Base-by-base conservation (phyloP, 1,284 basidiomycete species). In the Salmacisia buchloeana region DNA sequence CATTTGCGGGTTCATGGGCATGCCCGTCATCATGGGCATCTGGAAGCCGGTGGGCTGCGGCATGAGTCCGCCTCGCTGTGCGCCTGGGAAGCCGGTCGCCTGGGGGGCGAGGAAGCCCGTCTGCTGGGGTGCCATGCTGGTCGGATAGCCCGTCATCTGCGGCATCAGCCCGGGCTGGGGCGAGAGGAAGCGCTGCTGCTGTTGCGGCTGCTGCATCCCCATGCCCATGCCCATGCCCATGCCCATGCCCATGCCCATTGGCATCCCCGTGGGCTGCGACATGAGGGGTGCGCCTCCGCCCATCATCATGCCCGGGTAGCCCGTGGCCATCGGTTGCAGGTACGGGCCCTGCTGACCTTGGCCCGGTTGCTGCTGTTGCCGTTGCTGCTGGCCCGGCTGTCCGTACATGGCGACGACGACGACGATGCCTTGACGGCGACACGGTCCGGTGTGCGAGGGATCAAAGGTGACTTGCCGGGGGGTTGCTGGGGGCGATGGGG, bases 1-100 rank as follows among this genome's bases (percentile, higher is more conserved):
- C 68, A 80, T 60, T 13, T 77, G 69, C 10, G 78, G 78, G 63
- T 80, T 77, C 15, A 77, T 69, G 57, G 72, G 72, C 67, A 75
- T 72, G n/a, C 77, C 77, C 1, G 77, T 79, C 72, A 75, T 76
- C 62, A 78, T 76, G 4, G 77, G 71, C 70, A 76, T 74, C n/a
- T 41, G 39, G 62, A 77, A 67, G 45, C 75, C 74, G 23, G 74
- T 76, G 39, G 65, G 65, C 66, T 77, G 74, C 61, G 70, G 69
- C 60, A 65, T 65, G 29, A 78, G 68, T 6, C 70, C 71, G 3
- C 68, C 63, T 52, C 64, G 13, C n/a, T 9, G 61, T 69, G 46
- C 56, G 54, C 69, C 70, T 66, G 68, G 63, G 58, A 59, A 73
- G 6, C 72, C 72, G 35, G 72, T 74, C 43, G 64, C 62, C 43